phyloP scores from a whole-genome alignment of 345 rosid species.

The Anacardium occidentale region DNA sequence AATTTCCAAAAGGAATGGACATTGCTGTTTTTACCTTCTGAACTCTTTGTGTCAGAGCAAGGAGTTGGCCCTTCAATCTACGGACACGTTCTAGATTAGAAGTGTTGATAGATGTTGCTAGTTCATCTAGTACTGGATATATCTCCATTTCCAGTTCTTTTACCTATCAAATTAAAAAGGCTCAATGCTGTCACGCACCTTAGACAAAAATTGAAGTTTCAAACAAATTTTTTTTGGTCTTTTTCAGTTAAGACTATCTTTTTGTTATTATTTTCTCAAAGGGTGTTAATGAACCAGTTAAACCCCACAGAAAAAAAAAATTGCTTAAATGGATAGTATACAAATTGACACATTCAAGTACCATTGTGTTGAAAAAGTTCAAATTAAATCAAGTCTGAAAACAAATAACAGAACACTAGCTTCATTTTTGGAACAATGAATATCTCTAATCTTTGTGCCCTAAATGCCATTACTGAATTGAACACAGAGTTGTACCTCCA shows the following conservation, averaged over 20 bases:
- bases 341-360: too few relatives aligned
- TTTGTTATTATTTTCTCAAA: too few relatives aligned
- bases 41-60: conserved; percentile 85
- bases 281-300: too few relatives aligned
- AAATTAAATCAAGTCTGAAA: neutral
- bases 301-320: neutral
- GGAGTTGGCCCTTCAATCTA: conserved; percentile 85
- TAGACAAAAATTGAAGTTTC: neutral
- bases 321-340: neutral
- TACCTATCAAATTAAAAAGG: conserved; percentile 46
- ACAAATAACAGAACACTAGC: neutral
- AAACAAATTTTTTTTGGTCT: neutral
- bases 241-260: neutral
- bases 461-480: neutral
- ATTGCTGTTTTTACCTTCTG: conserved; percentile 64
- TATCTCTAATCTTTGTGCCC: neutral
- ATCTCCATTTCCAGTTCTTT: conserved; percentile 87
- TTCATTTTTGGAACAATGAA: neutral
- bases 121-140: conserved; percentile 85
- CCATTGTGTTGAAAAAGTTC: neutral
- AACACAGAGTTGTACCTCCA: conserved; percentile 6
- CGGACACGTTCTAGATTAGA: conserved; percentile 87
- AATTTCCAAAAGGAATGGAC: conserved; percentile 1
- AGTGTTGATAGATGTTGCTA: conserved; percentile 77
- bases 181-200: neutral